Evolutionary conservation across 2,329 filamentous ascomycete genomes (phyloP), one percentile per base, ranked within the genome.

Genomic region (Neurospora sp.): DNA sequence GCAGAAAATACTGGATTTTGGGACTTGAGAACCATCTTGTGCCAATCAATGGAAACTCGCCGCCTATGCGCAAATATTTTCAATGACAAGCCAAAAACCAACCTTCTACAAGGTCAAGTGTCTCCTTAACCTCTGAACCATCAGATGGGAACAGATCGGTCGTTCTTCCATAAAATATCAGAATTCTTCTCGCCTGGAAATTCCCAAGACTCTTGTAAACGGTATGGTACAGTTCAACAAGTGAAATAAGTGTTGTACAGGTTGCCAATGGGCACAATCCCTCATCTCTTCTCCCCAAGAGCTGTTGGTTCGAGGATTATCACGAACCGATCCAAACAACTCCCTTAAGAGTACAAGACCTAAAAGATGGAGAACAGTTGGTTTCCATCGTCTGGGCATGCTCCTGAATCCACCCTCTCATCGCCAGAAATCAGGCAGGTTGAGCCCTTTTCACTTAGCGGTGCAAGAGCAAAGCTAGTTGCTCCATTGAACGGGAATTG

Each of bases 401-500:
- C 70, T 0, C 78, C 78, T 7, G 77, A 76, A 0, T 73, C 71
- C 8, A 80, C 72, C 58, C 76, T 76, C 5, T 69, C 78, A 10
- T 77, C 73, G 11, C 81, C 81, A 23, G 79, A 76, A 5, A 83
- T 76, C 52, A 86, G 76, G 71, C 84, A 86, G 2, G 79, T 82
- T 67, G 76, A 76, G 67, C 81, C 81, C 28, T 79, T 78, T 69
- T 81, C 82, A 68, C 81, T 84, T 19, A 77, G 76, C 0, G 85
- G 85, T 10, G 82, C 80, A 28, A 86, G 79, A 0, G 81, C 76
- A 43, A 87, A 80, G 70, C 78, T 80, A 2, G 77, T 76, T 28
- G 79, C 78, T 1, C 80, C 82, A 4, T 78, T 79, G 70, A 84
- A 86, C 1, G 82, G 82, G 71, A 86, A 81, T 8, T 87, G 76